Base-by-base conservation (phyloP, 2,329 filamentous ascomycete genomes). In the Clarireedia monteithiana region DNA sequence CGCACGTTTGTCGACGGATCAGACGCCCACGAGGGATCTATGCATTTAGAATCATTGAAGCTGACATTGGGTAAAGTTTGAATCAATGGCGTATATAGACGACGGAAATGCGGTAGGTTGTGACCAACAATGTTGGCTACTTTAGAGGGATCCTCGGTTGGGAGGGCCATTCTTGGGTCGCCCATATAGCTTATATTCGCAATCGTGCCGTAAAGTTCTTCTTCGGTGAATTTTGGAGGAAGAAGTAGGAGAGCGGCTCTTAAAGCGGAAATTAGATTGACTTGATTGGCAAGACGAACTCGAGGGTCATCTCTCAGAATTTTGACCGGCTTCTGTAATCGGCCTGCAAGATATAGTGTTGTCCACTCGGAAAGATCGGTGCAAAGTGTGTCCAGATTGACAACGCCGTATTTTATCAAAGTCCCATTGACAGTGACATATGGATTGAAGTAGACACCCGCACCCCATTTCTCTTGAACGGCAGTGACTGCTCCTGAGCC, bases 371-470 rank as follows among this genome's bases (percentile, higher is more conserved):
- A 87, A 24, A 99, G 80, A 69, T 99, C 94, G 44, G 79, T 80
- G 65, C 90, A 91, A 15, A 99, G 77, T 2, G 91, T 96, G 67
- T 95, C 85, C 62, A 97, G 81, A 66, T 95, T 96, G 45, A 96
- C 95, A 23, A 99, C 94, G 20, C 92, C 94, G 66, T 99, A 99
- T 73, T 99, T 99, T 72, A 99, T 94, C 67, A 97, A 79, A 59
- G 91, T 95, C 42, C 94, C 95, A 66, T 97, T 96, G 59, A 97
- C 85, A 2, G 88, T 92, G 49, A 99, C 83, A 69, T 92, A 96
- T 0, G 94, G 91, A 66, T 99, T 96, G 75, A 96, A 99, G 73
- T 99, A 99, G 40, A 96, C 90, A 6, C 94, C 95, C 0, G 94
- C 94, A 44, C 94, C 94, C 75, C 88, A 89, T 61, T 77, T 81